phyloP scores from a whole-genome alignment of 305 asterid species.

The Rubia tinctorum region DNA sequence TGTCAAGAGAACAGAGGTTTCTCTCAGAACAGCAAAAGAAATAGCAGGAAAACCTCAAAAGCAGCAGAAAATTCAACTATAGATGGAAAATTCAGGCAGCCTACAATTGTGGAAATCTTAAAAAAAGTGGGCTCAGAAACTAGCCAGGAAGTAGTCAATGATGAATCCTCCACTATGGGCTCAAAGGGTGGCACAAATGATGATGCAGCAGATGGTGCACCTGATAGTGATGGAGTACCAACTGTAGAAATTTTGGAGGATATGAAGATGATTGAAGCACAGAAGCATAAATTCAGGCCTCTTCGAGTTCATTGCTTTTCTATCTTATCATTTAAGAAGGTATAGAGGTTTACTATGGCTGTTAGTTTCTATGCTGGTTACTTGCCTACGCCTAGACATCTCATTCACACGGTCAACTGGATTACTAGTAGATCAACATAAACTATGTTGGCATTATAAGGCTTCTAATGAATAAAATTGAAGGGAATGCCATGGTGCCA shows the following conservation, averaged over 20 bases:
- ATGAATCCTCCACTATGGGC: conserved; percentile 34
- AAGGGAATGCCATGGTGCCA: neutral
- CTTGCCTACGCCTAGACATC: neutral
- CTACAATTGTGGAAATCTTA: conserved; percentile 56
- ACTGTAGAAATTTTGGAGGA: conserved; percentile 51
- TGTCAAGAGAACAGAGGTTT: conserved; percentile 39
- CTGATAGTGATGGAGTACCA: conserved; percentile 32
- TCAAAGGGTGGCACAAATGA: conserved; percentile 37
- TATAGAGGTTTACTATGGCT: conserved; percentile 19
- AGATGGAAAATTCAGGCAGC: conserved; percentile 63
- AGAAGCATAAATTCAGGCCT: conserved; percentile 76
- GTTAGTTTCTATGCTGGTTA: neutral
- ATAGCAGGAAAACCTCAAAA: conserved; percentile 37
- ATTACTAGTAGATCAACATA: neutral
- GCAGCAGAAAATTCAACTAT: conserved; percentile 37
- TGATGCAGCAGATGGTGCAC: conserved; percentile 35
- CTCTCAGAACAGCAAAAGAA: conserved; percentile 45
- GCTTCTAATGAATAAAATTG: neutral
- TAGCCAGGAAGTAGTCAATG: conserved; percentile 47
- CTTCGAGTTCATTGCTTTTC: conserved; percentile 60
- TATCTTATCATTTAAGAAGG: conserved; percentile 57
- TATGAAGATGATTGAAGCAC: conserved; percentile 56
- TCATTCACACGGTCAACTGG: neutral
- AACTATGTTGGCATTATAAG: conserved; percentile 1
- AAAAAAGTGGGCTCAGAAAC: conserved; percentile 55